A percentile compares a stretch with the other conserved stretches of the same genome.
These are phyloP conservation scores for Saururus chinensis DNA, from an alignment of 164 flowering plant genomes.

Conservation along the genomic window DNA sequence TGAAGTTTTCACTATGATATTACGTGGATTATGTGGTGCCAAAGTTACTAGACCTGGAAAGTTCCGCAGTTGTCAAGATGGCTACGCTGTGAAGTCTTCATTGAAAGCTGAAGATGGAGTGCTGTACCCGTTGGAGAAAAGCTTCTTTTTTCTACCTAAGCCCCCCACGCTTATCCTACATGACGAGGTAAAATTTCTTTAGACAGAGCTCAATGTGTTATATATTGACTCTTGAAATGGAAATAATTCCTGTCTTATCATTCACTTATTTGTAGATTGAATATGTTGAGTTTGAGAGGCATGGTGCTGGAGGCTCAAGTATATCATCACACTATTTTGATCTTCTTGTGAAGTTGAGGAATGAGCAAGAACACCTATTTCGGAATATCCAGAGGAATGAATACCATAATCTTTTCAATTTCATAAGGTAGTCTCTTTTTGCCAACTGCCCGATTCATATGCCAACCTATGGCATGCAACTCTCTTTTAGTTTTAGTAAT, in stretches of 20 bases:
- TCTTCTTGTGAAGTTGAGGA: slow-evolving; percentile 71
- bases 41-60: slow-evolving; percentile 90
- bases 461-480: background rate
- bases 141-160: slow-evolving; percentile 95
- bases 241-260: background rate
- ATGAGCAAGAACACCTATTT: slow-evolving; percentile 87
- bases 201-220: background rate
- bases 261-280: slow-evolving; percentile 45
- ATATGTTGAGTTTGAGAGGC: slow-evolving; percentile 93
- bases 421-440: slow-evolving; percentile 49
- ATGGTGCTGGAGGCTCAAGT: slow-evolving; percentile 90
- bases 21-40: slow-evolving; percentile 92
- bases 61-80: slow-evolving; percentile 92
- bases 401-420: slow-evolving; percentile 72
- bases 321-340: slow-evolving; percentile 85
- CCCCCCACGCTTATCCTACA: slow-evolving; percentile 98
- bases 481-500: background rate
- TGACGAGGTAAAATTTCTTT: slow-evolving; percentile 55
- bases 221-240: background rate
- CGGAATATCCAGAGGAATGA: slow-evolving; percentile 94
- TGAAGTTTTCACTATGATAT: slow-evolving; percentile 76
- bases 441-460: background rate
- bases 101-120: slow-evolving; percentile 99
- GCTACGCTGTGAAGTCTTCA: slow-evolving; percentile 97
- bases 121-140: slow-evolving; percentile 88